Evolutionary conservation across 179 eudicot genomes (phyloP).

Genomic region (Camellia oleifera): DNA sequence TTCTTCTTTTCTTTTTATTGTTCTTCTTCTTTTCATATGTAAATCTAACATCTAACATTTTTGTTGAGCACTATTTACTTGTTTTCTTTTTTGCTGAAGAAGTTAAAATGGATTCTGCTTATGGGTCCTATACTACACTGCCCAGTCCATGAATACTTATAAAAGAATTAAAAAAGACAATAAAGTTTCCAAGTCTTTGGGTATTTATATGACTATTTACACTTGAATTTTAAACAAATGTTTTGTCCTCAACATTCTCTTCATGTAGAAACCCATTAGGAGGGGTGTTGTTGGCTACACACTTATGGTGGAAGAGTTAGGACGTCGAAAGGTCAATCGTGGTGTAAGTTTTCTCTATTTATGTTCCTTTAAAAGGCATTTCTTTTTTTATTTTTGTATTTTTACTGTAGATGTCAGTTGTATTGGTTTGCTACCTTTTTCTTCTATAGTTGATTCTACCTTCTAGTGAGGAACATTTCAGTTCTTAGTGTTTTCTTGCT

Average conservation of each 20-base stretch:
- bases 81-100: no score
- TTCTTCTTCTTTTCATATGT: no score
- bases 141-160: no score
- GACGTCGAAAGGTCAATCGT: slow-evolving; percentile 59
- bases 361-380: not conserved
- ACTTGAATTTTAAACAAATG: not conserved
- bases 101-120: no score
- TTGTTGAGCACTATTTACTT: no score
- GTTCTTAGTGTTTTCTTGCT: not conserved
- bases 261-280: slow-evolving; percentile 73
- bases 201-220: no score
- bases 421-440: not conserved
- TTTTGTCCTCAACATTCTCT: slow-evolving; percentile 2
- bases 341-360: slow-evolving; percentile 44
- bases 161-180: no score
- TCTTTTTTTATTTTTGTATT: not conserved
- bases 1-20: no score
- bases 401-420: not conserved
- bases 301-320: slow-evolving; percentile 78
- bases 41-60: no score
- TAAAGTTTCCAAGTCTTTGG: no score
- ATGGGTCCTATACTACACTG: no score
- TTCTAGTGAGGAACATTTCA: not conserved
- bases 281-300: slow-evolving; percentile 80
- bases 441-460: not conserved